Evolutionary conservation across 139 green algal species (phyloP).

Genomic region (Chlorella sorokiniana): DNA sequence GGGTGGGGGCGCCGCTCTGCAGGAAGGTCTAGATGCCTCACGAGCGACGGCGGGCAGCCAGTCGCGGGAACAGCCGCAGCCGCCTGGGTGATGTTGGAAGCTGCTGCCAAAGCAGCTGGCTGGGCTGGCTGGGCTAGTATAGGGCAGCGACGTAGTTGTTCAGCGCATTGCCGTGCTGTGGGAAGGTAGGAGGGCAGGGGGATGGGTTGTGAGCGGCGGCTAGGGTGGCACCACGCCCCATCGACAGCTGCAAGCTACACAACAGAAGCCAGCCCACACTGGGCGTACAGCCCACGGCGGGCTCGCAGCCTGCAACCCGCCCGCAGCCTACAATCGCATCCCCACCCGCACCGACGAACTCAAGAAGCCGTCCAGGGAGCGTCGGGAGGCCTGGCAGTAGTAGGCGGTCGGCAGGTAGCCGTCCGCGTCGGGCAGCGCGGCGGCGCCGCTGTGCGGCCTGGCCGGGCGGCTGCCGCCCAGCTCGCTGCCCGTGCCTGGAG

Average conservation of each 20-base stretch:
- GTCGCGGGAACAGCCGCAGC: too few species aligned
- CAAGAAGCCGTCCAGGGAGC: background rate
- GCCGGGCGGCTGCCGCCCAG: too few species aligned
- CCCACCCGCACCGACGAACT: background rate
- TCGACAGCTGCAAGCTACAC: background rate
- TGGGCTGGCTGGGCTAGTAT: constrained; percentile 6
- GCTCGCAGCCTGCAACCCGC: too few species aligned
- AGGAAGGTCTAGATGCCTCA: too few species aligned
- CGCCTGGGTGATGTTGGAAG: too few species aligned
- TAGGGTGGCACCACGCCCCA: background rate
- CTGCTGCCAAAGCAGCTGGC: too few species aligned
- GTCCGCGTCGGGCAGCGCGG: background rate
- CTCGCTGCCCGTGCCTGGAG: background rate
- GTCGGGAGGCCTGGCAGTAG: background rate
- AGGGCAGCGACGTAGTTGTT: constrained; percentile 20
- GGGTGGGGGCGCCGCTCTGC: too few species aligned
- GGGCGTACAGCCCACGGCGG: too few species aligned
- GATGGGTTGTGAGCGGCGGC: background rate
- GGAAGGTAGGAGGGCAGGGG: background rate
- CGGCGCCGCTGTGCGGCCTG: too few species aligned
- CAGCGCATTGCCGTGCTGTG: constrained; percentile 17
- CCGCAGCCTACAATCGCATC: background rate
- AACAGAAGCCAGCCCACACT: background rate
- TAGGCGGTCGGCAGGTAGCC: background rate
- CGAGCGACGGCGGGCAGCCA: too few species aligned